Evolutionary conservation across 1,139 yeast genomes (phyloP), one percentile per base, ranked within the genome.

Genomic region (Taphrina populina): DNA sequence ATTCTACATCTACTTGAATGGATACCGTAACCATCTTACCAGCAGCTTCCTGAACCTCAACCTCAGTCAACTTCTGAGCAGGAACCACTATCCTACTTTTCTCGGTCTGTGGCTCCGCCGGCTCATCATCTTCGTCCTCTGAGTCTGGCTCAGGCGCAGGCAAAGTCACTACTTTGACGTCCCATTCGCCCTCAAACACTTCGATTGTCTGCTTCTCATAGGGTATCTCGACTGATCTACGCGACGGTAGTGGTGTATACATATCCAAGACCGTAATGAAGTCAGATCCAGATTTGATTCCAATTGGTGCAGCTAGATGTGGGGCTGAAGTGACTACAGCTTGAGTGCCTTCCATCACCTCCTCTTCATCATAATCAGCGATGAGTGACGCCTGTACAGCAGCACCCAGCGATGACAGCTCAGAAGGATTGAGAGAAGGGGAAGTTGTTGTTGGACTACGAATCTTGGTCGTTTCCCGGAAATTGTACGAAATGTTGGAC

Each of bases 361-460:
- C 97, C 56, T 85, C 94, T 59, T 79, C 87, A 67, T 90, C 97
- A 65, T 84, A 88, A 56, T 81, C 76, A 66, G 87, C 86, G 63
- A 90, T 78, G 69, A 94, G 76, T 39, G 95, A 81, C 52, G 96
- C 98, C 77, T 94, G 98, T 69, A 92, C 79, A 60, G 98, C 96
- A 61, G 96, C 95, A 73, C 99, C 99, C 69, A 95, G 84, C 63
- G 95, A 83, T 63, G 84, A 77, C 67, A 88, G 78, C 74, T 94
- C 98, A 66, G 87, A 81, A 61, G 99, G 96, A 75, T 84, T 82
- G 60, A 84, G 69, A 57, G 95, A 88, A 71, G 85, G 85, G 62
- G 85, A 64, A 69, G 84, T 88, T 59, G 79, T 68, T 26, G 86
- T 75, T 63, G 97, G 95, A 23, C 97, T 83, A 61, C 83, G 76